phyloP scores from a whole-genome alignment of 345 rosid species.

The Hibiscus syriacus region DNA sequence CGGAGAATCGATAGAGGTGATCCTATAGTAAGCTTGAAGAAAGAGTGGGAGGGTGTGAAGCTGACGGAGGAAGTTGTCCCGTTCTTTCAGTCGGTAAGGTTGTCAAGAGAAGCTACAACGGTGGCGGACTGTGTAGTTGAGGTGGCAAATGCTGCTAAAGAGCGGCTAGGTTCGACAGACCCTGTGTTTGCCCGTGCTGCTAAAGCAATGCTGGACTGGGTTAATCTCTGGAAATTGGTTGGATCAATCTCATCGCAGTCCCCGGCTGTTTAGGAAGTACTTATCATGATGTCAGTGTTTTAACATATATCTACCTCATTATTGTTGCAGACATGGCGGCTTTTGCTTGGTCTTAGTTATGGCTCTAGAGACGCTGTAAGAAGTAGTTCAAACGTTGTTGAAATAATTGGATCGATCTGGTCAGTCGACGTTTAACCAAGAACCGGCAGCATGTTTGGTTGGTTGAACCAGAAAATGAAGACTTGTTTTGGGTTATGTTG shows the following conservation, averaged over 20 bases:
- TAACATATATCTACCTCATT: background rate
- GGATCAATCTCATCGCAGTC: conserved; percentile 22
- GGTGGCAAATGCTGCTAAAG: conserved; percentile 58
- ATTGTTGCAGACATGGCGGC: background rate
- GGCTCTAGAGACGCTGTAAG: background rate
- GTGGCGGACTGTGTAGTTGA: conserved; percentile 67
- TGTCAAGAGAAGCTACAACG: conserved; percentile 43
- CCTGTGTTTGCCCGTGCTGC: conserved; percentile 62
- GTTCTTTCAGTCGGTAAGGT: conserved; percentile 61
- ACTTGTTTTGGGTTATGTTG: background rate
- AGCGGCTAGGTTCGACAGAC: conserved; percentile 49
- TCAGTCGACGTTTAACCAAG: background rate
- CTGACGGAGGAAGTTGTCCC: conserved; percentile 87
- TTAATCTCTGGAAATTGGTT: conserved; percentile 58
- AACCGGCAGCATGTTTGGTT: background rate
- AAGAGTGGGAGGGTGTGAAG: conserved; percentile 97
- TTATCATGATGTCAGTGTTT: background rate
- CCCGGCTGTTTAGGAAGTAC: no score
- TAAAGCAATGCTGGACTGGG: conserved; percentile 69
- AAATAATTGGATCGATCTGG: background rate
- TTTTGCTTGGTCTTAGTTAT: background rate
- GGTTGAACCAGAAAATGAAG: no score
- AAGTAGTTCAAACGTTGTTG: background rate
- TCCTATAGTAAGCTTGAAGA: conserved; percentile 74
- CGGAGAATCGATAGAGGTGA: conserved; percentile 84